Percentiles rank a stretch among this genome's conserved stretches.
These are phyloP conservation scores for Podaxis sp. DNA, from an alignment of 768 basidiomycete species.

Conservation along the genomic window DNA sequence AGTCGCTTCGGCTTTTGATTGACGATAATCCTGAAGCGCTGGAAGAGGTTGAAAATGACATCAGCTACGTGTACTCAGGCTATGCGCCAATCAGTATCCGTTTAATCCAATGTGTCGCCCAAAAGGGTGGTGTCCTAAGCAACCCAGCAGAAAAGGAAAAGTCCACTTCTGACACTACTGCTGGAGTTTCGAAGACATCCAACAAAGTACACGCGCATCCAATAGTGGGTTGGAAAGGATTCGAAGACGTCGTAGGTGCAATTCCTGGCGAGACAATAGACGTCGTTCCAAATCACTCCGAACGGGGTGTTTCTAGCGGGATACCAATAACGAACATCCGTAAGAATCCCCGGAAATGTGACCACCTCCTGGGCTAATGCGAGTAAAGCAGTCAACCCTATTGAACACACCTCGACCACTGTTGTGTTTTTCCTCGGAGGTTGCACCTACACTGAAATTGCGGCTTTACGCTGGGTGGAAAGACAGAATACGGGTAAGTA, in stretches of 20 bases:
- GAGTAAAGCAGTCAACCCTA: not conserved
- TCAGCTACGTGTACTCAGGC: conserved; percentile 94
- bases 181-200: conserved; percentile 30
- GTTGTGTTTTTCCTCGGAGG: conserved; percentile 97
- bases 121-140: conserved; percentile 85
- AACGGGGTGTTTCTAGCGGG: conserved; percentile 7
- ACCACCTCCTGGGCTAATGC: conserved; percentile 19
- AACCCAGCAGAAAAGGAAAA: conserved; percentile 67
- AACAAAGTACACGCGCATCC: conserved; percentile 80
- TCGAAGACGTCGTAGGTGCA: conserved; percentile 81
- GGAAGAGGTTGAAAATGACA: conserved; percentile 87
- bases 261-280: conserved; percentile 90
- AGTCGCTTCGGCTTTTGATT: conserved; percentile 86
- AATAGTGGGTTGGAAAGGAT: conserved; percentile 95
- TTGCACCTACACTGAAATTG: conserved; percentile 95
- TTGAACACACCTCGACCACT: conserved; percentile 70
- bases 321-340: conserved; percentile 3
- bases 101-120: conserved; percentile 88
- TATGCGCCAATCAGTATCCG: conserved; percentile 93
- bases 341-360: conserved; percentile 12
- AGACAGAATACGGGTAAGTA: conserved; percentile 73
- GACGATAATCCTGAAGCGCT: conserved; percentile 77
- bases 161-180: conserved; percentile 28
- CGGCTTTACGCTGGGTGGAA: conserved; percentile 89
- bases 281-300: conserved; percentile 43